Evolutionary conservation across 495 filamentous ascomycete species (phyloP), one percentile per base, ranked within the genome.

Genomic region (Parathielavia hyrcaniae): DNA sequence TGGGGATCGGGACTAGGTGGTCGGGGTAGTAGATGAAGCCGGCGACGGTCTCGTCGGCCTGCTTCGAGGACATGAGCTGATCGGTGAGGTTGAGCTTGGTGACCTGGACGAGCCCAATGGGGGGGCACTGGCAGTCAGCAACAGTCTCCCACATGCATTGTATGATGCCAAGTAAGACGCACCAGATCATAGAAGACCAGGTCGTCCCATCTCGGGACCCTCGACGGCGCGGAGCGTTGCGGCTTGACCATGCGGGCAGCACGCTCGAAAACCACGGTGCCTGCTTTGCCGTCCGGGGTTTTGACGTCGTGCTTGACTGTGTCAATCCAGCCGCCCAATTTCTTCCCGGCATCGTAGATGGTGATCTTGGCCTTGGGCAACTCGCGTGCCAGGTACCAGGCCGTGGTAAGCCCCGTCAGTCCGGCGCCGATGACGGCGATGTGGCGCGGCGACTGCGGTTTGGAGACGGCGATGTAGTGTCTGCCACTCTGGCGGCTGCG

Each of bases 11-110:
- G 44, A 93, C 89, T 30, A 99, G 80, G 64, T 84, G 89, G 66
- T 97, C 88, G 5, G 91, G 90, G 64, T 95, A 96, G 77, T 96
- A 97, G 50, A 98, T 79, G 68, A 80, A 98, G n/a, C 89, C 86
- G 60, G 86, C 85, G 52, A 67, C 66, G 13, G 82, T 76, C 7
- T 50, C 57, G 2, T 57, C 57, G 78, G 79, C 0, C 73, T 74
- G 1, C 75, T 75, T 34, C 63, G 54, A 66, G 50, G 19, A 38
- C 76, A 81, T 23, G 66, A 93, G 59, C 58, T 90, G 76, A 46
- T 83, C 64, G 17, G 75, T 62, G 47, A 98, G 69, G 13, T 71
- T 77, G 17, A 97, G 72, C 12, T 82, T 75, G 36, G 73, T 62
- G 47, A 93, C 74, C 90, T 95, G 58, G 23, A 53, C 47, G 39